Percentiles rank a stretch among this genome's conserved stretches.
phyloP scores from a whole-genome alignment of 306 rosid genomes.

The Lablab purpureus region DNA sequence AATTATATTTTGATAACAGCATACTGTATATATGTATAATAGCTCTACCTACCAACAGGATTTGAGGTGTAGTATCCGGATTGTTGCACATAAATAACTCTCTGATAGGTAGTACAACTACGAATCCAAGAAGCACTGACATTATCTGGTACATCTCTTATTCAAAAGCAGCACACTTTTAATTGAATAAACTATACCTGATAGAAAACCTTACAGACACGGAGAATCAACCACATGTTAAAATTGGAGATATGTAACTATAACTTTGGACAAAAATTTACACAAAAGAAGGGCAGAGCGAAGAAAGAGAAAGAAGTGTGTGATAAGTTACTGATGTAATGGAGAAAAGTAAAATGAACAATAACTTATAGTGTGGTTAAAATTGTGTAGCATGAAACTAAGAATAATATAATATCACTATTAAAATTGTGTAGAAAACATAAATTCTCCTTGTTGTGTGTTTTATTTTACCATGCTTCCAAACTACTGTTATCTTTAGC shows the following conservation, averaged over 20 bases:
- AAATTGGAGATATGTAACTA: neutral
- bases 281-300: neutral
- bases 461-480: conserved; percentile 15
- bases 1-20: conserved; percentile 29
- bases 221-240: conserved; percentile 14
- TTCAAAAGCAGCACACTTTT: conserved; percentile 21
- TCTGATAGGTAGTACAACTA: conserved; percentile 1
- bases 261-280: neutral
- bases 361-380: neutral
- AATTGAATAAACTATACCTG: conserved; percentile 18
- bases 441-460: neutral
- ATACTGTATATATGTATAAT: conserved; percentile 15
- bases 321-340: neutral
- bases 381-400: neutral
- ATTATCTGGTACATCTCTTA: conserved; percentile 3
- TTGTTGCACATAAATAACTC: conserved; percentile 2
- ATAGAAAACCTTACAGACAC: conserved; percentile 15
- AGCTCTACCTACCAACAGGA: conserved; percentile 30
- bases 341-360: neutral
- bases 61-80: conserved; percentile 17
- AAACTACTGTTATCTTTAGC: conserved; percentile 28
- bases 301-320: neutral
- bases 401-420: neutral
- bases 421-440: neutral
- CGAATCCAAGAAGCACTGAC: conserved; percentile 8